Evolutionary conservation across 2,329 filamentous ascomycete genomes (phyloP), one percentile per base, ranked within the genome.

Genomic region (Fusarium proliferatum): DNA sequence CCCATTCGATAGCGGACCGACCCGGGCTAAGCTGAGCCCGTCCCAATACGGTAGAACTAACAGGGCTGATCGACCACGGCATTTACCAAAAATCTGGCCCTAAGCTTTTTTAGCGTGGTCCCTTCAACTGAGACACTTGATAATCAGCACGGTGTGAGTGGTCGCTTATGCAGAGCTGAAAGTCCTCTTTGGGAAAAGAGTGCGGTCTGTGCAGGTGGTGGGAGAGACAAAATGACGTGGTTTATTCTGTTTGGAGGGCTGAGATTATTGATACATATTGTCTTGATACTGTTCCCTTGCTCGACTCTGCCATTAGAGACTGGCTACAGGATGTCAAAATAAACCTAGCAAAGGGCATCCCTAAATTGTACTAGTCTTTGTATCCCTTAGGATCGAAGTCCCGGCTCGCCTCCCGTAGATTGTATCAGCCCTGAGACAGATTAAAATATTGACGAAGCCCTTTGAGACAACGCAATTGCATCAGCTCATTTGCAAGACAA

Each of bases 161-260:
- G 67, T 45, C 42, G 11, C 17, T 51, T 39, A 2, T 33, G 16
- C 16, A 23, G 36, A 73, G 72, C 72, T 74, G 72, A 75, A 73
- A 72, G 43, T 38, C 72, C 62, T 52, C 46, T 61, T 74, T 75
- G 42, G 72, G 71, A 41, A 64, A 65, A 23, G 43, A 23, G 26
- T 49, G 64, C 43, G 45, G 11, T 33, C 33, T 33, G 33, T 33
- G 11, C 33, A 33, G 33, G 28, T 9, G 38, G 12, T 11, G n/a
- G 36, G 17, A 11, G 19, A 62, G 28, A 51, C n/a, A 33, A 66
- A 59, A 61, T 75, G 72, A 74, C 60, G 72, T 75, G 68, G 38
- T 67, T 42, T 17, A 6, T 41, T 38, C 26, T 67, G 38, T 46
- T 46, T 67, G 64, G 64, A 33, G 41, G 45, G 23, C 23, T 21